Evolutionary conservation across 2,329 filamentous ascomycete genomes (phyloP).

Genomic region (Penicillium occitanis): DNA sequence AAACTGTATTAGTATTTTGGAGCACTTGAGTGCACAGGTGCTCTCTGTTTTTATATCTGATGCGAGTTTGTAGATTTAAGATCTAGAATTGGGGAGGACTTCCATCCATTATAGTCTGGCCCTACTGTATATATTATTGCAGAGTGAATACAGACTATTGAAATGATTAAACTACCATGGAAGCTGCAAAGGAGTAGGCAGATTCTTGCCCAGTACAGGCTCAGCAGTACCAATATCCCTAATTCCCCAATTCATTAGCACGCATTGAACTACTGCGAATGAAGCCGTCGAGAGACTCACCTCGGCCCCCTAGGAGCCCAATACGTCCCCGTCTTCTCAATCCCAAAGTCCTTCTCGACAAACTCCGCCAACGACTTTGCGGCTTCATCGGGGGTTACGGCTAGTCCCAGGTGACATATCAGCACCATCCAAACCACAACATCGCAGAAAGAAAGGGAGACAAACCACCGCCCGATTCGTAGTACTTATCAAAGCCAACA

Average conservation of each 20-base stretch:
- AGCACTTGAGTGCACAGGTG: too few species aligned
- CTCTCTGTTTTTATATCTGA: neutral
- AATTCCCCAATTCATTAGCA: neutral
- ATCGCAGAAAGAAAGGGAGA: neutral
- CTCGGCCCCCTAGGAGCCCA: slow-evolving; percentile 70
- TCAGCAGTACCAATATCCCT: slow-evolving; percentile 71
- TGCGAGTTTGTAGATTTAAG: neutral
- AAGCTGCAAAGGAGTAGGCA: slow-evolving; percentile 64
- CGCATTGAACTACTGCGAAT: neutral
- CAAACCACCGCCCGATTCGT: slow-evolving; percentile 64
- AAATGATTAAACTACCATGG: slow-evolving; percentile 56
- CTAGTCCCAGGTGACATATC: slow-evolving; percentile 37
- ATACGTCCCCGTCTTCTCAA: slow-evolving; percentile 66
- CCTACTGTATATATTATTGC: neutral
- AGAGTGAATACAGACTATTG: neutral
- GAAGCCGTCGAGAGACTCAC: slow-evolving; percentile 45
- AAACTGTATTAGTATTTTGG: neutral
- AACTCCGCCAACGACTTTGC: slow-evolving; percentile 63
- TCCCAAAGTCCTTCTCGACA: slow-evolving; percentile 59
- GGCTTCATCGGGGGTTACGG: slow-evolving; percentile 67
- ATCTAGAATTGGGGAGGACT: neutral
- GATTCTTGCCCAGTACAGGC: slow-evolving; percentile 59
- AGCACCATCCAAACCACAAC: neutral
- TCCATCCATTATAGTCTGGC: neutral
- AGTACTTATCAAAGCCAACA: slow-evolving; percentile 72